Evolutionary conservation across 306 rosid genomes (phyloP).

Genomic region (Crataegus laevigata): DNA sequence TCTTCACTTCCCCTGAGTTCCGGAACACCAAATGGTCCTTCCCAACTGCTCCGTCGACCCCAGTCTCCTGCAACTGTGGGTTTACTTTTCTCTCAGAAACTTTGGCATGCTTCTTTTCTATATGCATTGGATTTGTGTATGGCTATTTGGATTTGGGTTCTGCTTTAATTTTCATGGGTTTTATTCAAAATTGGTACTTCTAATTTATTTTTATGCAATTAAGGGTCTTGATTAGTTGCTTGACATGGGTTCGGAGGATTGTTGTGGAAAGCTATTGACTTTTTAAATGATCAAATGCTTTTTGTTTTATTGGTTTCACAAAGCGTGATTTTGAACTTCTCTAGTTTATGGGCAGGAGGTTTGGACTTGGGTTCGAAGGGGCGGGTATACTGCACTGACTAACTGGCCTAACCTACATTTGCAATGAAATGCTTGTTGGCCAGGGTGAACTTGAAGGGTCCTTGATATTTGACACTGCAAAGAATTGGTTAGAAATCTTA

Average conservation of each 20-base stretch:
- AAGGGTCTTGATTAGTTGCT: not conserved
- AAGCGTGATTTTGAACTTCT: no score
- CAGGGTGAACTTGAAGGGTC: not conserved
- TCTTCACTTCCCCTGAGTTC: conserved; percentile 71
- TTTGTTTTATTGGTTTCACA: no score
- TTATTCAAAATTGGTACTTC: not conserved
- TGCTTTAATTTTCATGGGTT: not conserved
- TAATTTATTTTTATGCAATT: not conserved
- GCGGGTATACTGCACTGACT: no score
- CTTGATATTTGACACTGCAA: not conserved
- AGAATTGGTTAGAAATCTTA: not conserved
- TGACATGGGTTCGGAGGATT: not conserved
- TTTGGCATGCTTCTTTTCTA: not conserved
- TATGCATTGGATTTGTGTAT: not conserved
- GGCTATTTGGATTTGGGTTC: not conserved
- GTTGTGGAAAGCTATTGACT: not conserved
- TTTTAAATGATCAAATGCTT: not conserved
- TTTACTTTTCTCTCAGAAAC: not conserved
- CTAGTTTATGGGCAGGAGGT: not conserved
- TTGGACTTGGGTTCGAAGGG: not conserved
- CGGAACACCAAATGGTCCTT: conserved; percentile 62
- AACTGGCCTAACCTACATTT: no score
- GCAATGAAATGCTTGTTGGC: no score
- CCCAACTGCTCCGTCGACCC: conserved; percentile 81
- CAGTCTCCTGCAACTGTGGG: conserved; percentile 76